Percentiles rank a stretch among this genome's conserved stretches.
phyloP scores from a whole-genome alignment of 176 grass and related monocot genomes.

The Dactylis glomerata region DNA sequence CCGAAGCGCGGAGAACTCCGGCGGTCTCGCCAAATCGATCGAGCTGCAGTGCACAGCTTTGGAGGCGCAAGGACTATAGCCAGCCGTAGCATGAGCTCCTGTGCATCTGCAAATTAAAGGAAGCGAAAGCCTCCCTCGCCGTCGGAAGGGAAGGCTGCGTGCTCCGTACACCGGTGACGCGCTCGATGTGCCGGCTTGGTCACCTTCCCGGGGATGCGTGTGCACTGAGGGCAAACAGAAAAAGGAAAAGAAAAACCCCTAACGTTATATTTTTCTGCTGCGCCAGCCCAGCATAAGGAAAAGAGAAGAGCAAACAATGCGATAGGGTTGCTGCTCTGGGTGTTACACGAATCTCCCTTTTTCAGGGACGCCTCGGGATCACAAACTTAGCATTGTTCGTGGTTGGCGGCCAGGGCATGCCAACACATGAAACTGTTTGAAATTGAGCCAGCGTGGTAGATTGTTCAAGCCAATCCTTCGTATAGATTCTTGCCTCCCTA shows the following conservation, averaged over 20 bases:
- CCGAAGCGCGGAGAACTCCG: neutral
- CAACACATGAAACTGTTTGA: neutral
- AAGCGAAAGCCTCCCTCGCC: neutral
- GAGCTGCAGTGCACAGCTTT: slow-evolving; percentile 10
- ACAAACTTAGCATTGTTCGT: neutral
- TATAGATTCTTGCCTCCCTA: slow-evolving; percentile 30
- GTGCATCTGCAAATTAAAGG: neutral
- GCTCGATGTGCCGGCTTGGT: slow-evolving; percentile 40
- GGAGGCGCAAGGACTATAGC: neutral
- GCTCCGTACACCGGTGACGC: slow-evolving; percentile 15
- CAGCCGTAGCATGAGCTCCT: neutral
- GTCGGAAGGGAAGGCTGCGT: slow-evolving; percentile 26
- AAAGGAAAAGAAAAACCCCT: neutral
- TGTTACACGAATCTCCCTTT: slow-evolving; percentile 21
- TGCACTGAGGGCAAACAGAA: neutral
- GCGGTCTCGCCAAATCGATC: neutral
- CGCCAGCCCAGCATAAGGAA: neutral
- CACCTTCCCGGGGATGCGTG: slow-evolving; percentile 27
- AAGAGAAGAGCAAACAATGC: neutral
- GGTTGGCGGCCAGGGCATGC: neutral
- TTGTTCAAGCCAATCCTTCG: slow-evolving; percentile 11
- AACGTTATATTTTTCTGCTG: neutral
- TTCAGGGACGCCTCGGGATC: slow-evolving; percentile 41
- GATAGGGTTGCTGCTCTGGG: neutral
- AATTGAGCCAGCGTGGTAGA: neutral